Evolutionary conservation across 2,329 filamentous ascomycete species (phyloP), one percentile per base, ranked within the genome.

Genomic region (Penicillium rolfsii): DNA sequence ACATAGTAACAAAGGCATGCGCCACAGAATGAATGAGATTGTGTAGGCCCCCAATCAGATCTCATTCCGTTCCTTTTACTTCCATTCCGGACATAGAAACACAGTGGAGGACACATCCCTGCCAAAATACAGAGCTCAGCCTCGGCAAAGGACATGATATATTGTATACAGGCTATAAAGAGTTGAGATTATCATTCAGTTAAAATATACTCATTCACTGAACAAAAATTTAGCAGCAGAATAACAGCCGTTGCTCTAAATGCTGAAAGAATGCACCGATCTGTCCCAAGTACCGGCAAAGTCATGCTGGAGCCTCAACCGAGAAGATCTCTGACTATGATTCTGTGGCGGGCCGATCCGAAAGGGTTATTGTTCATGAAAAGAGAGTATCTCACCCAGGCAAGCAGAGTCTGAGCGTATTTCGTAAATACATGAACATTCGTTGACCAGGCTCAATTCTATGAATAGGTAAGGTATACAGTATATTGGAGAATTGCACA

Each of bases 1-100:
- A 38, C 30, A 5, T 38, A 24, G 5, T 3, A 7, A 36, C 14
- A 8, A 52, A 5, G 55, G 55, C 46, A 57, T 57, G 55, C 45
- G 55, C 35, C 33, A 50, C 45, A 43, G 45, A 36, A 57, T 57
- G 26, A n/a, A 57, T 57, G 26, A n/a, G n/a, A 9, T 22, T 49
- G 3, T 49, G 28, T 49, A 5, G 5, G 4, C 30, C 45, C 26
- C 24, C 7, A 46, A 49, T 49, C n/a, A 33, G 46, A 14, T 35
- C 28, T 49, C 46, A 35, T 26, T 52, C 30, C 49, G 7, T 9
- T 9, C 11, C n/a, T 19, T 41, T 22, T 41, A 19, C 40, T 22
- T 22, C n/a, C n/a, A 19, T 22, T 19, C 5, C 19, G 7, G 4
- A 22, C 11, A 7, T 41, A 41, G 19, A 9, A 19, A 41, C 7